Base-by-base conservation (phyloP, 352 stramenopile genomes). In the Globisporangium radiosum region DNA sequence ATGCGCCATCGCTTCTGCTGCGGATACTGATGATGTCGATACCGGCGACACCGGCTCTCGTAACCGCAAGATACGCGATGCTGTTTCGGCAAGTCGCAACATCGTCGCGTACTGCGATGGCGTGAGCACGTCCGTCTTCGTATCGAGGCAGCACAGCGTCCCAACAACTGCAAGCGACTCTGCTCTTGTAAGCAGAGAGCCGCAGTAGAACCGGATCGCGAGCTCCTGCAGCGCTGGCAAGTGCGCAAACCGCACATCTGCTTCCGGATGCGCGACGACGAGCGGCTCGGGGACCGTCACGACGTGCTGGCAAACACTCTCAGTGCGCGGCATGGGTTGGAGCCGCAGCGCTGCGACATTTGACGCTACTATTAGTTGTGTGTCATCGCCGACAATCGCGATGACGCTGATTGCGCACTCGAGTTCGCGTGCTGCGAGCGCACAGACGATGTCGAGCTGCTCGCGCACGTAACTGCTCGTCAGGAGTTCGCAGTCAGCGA, bases 391-490 rank as follows among this genome's bases (percentile, higher is more conserved):
- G 13, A 87, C 66, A 19, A 85, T 73, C n/a, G 70, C 81, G 36
- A 89, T 66, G 19, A 83, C 14, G 17, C 63, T 72, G 10, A 66
- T 65, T 45, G 78, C 63, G 42, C 76, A 86, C 40, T 72, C 54
- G 14, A 89, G 56, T 47, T 86, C 76, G 10, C 45, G 57, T 9
- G 66, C 65, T 7, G 75, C 75, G 33, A 89, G 63, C 5, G 73
- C 61, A 51, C 79, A 89, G 45, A 89, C 64, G 44, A 86, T 52
- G 14, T 72, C 62, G 15, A 89, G 69, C 43, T 89, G 76, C 6
- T 76, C 67, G 38, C 76, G 5, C 42, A 47, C 42, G 10, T 14
- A 17, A 17, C 42, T 65, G 52, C 77, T 60, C 56, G 64, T 70
- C 25, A 85, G 7, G 42, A 47, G 42, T n/a, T 14, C 6, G 42